These are phyloP conservation scores for Exophiala alcalophila DNA, from an alignment of 2,329 filamentous ascomycete genomes.

Conservation along the genomic window DNA sequence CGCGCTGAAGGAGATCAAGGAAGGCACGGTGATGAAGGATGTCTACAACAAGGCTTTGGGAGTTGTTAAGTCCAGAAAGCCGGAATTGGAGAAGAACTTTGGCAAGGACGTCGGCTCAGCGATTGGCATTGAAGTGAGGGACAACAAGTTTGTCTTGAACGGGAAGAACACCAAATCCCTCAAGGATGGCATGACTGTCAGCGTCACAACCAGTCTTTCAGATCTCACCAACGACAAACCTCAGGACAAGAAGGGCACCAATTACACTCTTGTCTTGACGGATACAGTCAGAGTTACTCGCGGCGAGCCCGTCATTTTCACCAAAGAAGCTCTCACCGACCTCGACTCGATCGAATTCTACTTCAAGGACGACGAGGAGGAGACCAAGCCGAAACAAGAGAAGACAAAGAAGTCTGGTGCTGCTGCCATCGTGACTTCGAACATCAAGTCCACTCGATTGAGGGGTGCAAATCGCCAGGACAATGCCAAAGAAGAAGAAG, in stretches of 20 bases:
- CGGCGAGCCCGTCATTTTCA: slow-evolving; percentile 67
- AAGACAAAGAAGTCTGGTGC: slow-evolving; percentile 86
- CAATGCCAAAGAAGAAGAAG: slow-evolving; percentile 71
- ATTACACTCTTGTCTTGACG: slow-evolving; percentile 83
- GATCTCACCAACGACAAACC: slow-evolving; percentile 84
- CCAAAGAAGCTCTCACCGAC: slow-evolving; percentile 85
- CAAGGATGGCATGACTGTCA: slow-evolving; percentile 96
- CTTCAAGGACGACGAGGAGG: slow-evolving; percentile 88
- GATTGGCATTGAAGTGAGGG: slow-evolving; percentile 87
- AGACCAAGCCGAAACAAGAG: slow-evolving; percentile 75
- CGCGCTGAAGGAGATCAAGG: slow-evolving; percentile 86
- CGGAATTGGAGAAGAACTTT: slow-evolving; percentile 92
- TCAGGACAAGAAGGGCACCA: slow-evolving; percentile 84
- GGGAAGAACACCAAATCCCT: slow-evolving; percentile 78
- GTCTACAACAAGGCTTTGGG: slow-evolving; percentile 83
- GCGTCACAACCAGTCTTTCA: slow-evolving; percentile 82
- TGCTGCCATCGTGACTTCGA: slow-evolving; percentile 85
- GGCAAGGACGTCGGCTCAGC: slow-evolving; percentile 87
- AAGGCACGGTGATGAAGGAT: slow-evolving; percentile 82
- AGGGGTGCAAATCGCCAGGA: slow-evolving; percentile 79
- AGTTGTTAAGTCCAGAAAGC: slow-evolving; percentile 83
- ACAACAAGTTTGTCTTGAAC: slow-evolving; percentile 78
- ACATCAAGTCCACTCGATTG: slow-evolving; percentile 90
- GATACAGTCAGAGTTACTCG: slow-evolving; percentile 88
- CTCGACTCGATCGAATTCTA: slow-evolving; percentile 96